These are phyloP conservation scores for Solanum tacnaense DNA, from an alignment of 257 asterid species.

Conservation along the genomic window DNA sequence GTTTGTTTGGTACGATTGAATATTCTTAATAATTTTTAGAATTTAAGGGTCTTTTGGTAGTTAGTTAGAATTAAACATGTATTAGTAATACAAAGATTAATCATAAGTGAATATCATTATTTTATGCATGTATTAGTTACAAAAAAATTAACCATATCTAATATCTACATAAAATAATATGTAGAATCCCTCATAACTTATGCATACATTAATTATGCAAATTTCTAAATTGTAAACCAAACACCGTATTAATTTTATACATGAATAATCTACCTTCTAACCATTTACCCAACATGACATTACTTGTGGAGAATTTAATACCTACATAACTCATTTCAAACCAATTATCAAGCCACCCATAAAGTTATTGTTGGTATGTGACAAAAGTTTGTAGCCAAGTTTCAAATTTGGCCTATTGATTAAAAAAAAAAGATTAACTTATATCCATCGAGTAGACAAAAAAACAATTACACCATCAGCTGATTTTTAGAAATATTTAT, in stretches of 20 bases:
- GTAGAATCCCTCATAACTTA: background rate
- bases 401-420: background rate
- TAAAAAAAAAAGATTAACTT: no score
- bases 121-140: no score
- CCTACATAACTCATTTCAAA: background rate
- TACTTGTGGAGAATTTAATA: no score
- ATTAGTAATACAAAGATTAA: no score
- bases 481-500: no score
- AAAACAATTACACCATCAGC: no score
- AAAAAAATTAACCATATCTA: background rate
- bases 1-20: background rate
- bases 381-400: background rate
- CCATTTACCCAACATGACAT: no score
- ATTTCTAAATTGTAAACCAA: no score
- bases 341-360: background rate
- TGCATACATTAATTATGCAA: background rate
- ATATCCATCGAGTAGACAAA: no score
- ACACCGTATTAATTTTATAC: no score
- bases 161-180: background rate
- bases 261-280: background rate
- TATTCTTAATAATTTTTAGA: background rate
- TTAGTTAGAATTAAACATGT: no score
- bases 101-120: background rate
- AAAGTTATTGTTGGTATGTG: background rate
- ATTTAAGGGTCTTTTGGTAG: background rate